phyloP scores from a whole-genome alignment of 2,329 filamentous ascomycete genomes.

The Helotiales sp. region DNA sequence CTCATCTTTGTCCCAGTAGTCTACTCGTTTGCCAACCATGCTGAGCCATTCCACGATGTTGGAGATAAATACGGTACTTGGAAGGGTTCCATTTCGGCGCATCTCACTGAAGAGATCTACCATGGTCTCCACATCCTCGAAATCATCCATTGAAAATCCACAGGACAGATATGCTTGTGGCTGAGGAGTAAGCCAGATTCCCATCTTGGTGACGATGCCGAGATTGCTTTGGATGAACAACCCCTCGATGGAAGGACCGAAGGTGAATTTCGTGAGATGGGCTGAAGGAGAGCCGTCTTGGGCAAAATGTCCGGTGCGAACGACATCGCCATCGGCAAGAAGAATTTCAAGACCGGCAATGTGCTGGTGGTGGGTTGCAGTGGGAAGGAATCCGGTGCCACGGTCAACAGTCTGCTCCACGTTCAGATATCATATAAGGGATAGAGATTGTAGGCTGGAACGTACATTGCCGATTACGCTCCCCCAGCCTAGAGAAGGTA shows the following conservation, averaged over 20 bases:
- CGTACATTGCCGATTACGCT: slow-evolving; percentile 52
- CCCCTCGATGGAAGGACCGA: slow-evolving; percentile 32
- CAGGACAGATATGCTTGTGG: slow-evolving; percentile 54
- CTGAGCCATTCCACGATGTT: slow-evolving; percentile 53
- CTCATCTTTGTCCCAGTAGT: slow-evolving; percentile 50
- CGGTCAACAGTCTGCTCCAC: not conserved
- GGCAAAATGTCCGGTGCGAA: slow-evolving; percentile 41
- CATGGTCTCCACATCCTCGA: slow-evolving; percentile 52
- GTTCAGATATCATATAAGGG: not conserved
- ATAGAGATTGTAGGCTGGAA: not conserved
- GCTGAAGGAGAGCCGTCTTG: not conserved
- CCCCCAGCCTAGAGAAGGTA: slow-evolving; percentile 55
- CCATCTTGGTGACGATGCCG: slow-evolving; percentile 30
- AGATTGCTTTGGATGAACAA: slow-evolving; percentile 28
- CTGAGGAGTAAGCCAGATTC: slow-evolving; percentile 45
- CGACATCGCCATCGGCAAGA: slow-evolving; percentile 46
- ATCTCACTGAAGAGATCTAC: slow-evolving; percentile 52
- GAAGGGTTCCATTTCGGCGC: slow-evolving; percentile 50
- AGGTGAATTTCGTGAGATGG: not conserved
- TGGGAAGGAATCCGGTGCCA: not conserved
- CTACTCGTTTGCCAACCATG: slow-evolving; percentile 39
- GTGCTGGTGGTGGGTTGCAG: not conserved
- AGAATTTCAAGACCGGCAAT: slow-evolving; percentile 33
- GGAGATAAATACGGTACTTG: slow-evolving; percentile 48
- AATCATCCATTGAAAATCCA: slow-evolving; percentile 51